These are phyloP conservation scores for Aspergillus costaricaensis DNA, from an alignment of 2,329 filamentous ascomycete genomes.

Conservation along the genomic window DNA sequence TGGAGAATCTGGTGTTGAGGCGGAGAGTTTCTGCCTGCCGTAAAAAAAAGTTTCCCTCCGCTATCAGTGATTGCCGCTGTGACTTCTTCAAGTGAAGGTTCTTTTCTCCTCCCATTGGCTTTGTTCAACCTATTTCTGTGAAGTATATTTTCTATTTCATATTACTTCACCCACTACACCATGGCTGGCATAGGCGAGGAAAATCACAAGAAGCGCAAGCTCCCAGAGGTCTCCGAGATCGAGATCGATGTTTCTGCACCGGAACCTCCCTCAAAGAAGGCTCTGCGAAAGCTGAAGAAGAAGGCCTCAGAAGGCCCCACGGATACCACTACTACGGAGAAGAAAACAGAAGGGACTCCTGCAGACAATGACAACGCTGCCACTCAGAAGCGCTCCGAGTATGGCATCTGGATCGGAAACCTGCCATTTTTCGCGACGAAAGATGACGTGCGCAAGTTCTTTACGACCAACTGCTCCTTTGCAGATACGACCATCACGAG, in stretches of 20 bases:
- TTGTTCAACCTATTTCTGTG: neutral
- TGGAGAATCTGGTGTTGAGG: conserved; percentile 21
- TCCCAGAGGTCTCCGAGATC: conserved; percentile 61
- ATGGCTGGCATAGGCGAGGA: conserved; percentile 34
- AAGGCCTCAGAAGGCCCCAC: conserved; percentile 25
- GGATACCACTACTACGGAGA: conserved; percentile 35
- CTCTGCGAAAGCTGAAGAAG: conserved; percentile 86
- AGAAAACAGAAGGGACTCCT: conserved; percentile 41
- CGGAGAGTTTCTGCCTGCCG: conserved; percentile 31
- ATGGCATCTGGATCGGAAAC: conserved; percentile 96
- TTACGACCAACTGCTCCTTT: conserved; percentile 70
- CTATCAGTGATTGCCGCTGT: neutral
- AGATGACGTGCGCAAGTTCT: conserved; percentile 73
- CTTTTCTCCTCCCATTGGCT: neutral
- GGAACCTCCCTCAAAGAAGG: conserved; percentile 93
- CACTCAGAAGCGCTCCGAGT: conserved; percentile 64
- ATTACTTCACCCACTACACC: conserved; percentile 3
- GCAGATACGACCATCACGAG: conserved; percentile 74
- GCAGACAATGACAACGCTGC: conserved; percentile 20
- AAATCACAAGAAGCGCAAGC: conserved; percentile 69
- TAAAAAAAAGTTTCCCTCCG: conserved; percentile 28
- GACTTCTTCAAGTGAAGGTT: neutral
- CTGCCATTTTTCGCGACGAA: conserved; percentile 80
- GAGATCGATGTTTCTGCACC: conserved; percentile 88
- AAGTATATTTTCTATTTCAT: neutral